Conservation (phyloP, 2,329 filamentous ascomycete species). For the Juglanconis sp. region DNA sequence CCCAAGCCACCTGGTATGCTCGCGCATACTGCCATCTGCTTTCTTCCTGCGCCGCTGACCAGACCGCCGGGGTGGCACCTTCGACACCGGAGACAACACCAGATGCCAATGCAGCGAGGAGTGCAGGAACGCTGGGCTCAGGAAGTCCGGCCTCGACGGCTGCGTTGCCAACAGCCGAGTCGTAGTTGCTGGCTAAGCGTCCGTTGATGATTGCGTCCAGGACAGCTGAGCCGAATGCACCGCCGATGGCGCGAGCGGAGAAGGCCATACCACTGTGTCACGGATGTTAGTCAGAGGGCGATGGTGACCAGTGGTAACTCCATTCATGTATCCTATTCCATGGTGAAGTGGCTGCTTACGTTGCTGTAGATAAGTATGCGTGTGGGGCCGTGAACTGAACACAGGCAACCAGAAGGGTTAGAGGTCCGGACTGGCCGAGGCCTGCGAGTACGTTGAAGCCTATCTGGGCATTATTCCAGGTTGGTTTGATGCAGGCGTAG, state of each 20-base stretch:
- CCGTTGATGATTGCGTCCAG: constrained; percentile 50
- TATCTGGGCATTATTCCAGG: constrained; percentile 42
- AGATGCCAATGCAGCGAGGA: constrained; percentile 37
- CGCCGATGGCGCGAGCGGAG: constrained; percentile 50
- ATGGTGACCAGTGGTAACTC: too few species aligned
- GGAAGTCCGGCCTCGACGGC: constrained; percentile 42
- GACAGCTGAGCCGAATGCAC: constrained; percentile 50
- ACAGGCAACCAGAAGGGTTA: constrained; percentile 47
- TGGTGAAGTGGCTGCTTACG: constrained; percentile 19
- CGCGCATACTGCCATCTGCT: constrained; percentile 43
- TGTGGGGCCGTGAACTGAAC: constrained; percentile 53
- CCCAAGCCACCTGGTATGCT: constrained; percentile 48
- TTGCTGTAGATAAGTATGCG: constrained; percentile 49
- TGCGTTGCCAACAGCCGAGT: constrained; percentile 35
- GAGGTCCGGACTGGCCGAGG: constrained; percentile 46
- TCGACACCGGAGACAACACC: constrained; percentile 30
- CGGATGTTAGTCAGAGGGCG: background rate
- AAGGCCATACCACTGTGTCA: constrained; percentile 41
- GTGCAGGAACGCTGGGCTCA: constrained; percentile 29
- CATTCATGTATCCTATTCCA: too few species aligned
- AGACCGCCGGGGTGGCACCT: constrained; percentile 35
- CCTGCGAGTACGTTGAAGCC: constrained; percentile 46
- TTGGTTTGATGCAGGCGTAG: constrained; percentile 42
- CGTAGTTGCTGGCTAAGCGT: constrained; percentile 39
- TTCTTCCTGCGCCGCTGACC: constrained; percentile 34